Base-by-base conservation (phyloP, 2,329 filamentous ascomycete genomes). In the Pseudocercospora macadamiae region DNA sequence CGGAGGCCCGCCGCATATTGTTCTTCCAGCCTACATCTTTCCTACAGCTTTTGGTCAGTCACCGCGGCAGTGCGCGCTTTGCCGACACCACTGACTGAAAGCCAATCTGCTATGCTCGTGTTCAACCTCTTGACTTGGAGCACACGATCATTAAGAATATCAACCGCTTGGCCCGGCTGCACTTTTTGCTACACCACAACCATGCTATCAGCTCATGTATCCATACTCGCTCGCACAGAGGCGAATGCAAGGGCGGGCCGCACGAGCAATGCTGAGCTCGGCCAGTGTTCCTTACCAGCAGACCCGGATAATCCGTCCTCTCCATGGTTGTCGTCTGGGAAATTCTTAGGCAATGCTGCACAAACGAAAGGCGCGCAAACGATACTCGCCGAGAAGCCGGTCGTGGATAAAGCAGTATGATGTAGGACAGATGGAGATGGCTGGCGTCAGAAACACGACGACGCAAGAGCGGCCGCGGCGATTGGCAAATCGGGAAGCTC, bases 241-340 rank as follows among this genome's bases (percentile, higher is more conserved):
- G 26, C 28, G n/a, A 49, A 49, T 49, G 47, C 47, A 32, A 49
- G 47, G 47, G 47, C 47, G 47, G 26, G 26, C 47, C 26, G 45
- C 45, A 18, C 8, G 25, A 49, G 45, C 39, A 49, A 28, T 23
- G 39, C n/a, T 9, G n/a, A n/a, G n/a, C n/a, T n/a, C n/a, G n/a
- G n/a, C n/a, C n/a, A n/a, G n/a, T n/a, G n/a, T n/a, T n/a, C n/a
- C 89, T 82, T 83, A 97, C 93, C 88, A 96, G 88, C 85, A 97
- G 88, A 69, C 87, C 88, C 76, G 93, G 92, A 82, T 97, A 97
- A 78, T 97, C 93, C 76, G 89, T 83, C 78, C 92, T 86, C 74
- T 90, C 88, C 72, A 93, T 84, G 42, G 16, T 45, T 34, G 47
- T 34, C 9, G 26, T 16, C 14, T 3, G 9, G 25, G 23, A 16